phyloP scores from a whole-genome alignment of 768 basidiomycete species.

The Lyophyllum decastes region DNA sequence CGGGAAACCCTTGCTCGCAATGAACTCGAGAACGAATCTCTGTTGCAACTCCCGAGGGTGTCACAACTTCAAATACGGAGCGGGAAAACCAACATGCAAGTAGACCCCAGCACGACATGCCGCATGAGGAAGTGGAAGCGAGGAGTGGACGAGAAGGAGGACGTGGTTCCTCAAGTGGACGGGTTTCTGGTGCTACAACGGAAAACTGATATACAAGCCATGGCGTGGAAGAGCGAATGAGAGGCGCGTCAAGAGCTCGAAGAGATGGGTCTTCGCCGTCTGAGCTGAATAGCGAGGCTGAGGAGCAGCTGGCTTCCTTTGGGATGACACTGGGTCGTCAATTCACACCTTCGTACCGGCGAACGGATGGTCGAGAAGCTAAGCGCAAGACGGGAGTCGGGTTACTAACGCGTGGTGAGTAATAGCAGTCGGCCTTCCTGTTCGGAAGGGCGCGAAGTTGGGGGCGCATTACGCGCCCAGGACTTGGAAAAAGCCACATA shows the following conservation, averaged over 20 bases:
- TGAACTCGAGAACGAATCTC: constrained; percentile 61
- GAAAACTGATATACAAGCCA: constrained; percentile 15
- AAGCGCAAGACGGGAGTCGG: constrained; percentile 30
- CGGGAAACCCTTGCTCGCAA: constrained; percentile 13
- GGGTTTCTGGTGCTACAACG: constrained; percentile 1
- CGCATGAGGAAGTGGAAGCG: constrained; percentile 1
- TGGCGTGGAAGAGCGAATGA: constrained; percentile 11
- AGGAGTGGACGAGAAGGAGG: neutral
- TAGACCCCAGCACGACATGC: neutral
- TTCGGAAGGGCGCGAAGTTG: constrained; percentile 40
- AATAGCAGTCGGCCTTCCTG: constrained; percentile 41
- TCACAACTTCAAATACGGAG: constrained; percentile 37
- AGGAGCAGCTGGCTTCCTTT: constrained; percentile 16
- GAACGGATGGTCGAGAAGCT: constrained; percentile 26
- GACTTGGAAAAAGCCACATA: constrained; percentile 9
- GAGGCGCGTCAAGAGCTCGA: constrained; percentile 10
- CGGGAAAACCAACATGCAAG: constrained; percentile 26
- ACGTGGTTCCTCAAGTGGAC: constrained; percentile 11
- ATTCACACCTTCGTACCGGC: constrained; percentile 17
- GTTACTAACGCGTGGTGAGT: constrained; percentile 38
- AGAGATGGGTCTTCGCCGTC: constrained; percentile 20
- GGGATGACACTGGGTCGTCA: constrained; percentile 28
- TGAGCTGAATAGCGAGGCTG: constrained; percentile 21
- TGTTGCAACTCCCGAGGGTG: constrained; percentile 48
- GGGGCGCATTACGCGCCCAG: constrained; percentile 30